Percentiles rank a stretch among this genome's conserved stretches.
These are phyloP conservation scores for Tanozyma kutaoensis DNA, from an alignment of 805 yeast species.

Conservation along the genomic window DNA sequence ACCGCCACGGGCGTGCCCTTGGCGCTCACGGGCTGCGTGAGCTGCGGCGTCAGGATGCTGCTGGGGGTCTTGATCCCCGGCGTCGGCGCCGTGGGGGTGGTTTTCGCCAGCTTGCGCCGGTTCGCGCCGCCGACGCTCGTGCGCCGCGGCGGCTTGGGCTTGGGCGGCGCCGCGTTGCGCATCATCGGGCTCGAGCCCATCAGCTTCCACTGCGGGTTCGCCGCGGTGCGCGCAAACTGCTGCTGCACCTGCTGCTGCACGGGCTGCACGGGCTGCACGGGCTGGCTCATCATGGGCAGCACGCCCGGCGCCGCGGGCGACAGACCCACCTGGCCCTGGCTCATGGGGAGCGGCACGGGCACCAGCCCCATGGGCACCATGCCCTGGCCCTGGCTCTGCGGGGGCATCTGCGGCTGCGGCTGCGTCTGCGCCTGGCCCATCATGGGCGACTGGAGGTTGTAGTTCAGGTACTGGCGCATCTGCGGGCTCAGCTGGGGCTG, in stretches of 20 bases:
- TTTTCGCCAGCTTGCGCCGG: conserved; percentile 6
- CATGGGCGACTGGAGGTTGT: too few relatives aligned
- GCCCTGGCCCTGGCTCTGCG: too few relatives aligned
- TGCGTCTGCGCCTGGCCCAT: background rate
- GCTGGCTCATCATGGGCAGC: too few relatives aligned
- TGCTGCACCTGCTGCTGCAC: conserved; percentile 5
- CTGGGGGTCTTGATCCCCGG: conserved; percentile 31
- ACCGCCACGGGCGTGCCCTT: conserved; percentile 30
- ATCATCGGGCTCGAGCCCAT: conserved; percentile 5
- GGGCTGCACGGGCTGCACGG: too few relatives aligned
- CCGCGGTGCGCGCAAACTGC: conserved; percentile 2
- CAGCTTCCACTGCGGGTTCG: conserved; percentile 1
- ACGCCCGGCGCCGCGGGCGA: too few relatives aligned
- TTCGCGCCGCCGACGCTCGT: too few relatives aligned
- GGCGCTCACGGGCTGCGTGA: conserved; percentile 19
- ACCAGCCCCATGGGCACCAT: too few relatives aligned
- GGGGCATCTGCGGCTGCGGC: background rate
- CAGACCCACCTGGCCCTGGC: too few relatives aligned
- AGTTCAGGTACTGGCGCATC: too few relatives aligned
- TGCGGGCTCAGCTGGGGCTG: too few relatives aligned
- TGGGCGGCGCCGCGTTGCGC: conserved; percentile 4
- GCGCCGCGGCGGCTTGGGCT: conserved; percentile 1
- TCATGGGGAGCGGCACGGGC: too few relatives aligned
- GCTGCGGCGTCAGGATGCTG: conserved; percentile 28
- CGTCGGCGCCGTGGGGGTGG: conserved; percentile 16